Percentiles rank a stretch among this genome's conserved stretches.
These are phyloP conservation scores for Cytospora mali DNA, from an alignment of 2,329 filamentous ascomycete species.

Conservation along the genomic window DNA sequence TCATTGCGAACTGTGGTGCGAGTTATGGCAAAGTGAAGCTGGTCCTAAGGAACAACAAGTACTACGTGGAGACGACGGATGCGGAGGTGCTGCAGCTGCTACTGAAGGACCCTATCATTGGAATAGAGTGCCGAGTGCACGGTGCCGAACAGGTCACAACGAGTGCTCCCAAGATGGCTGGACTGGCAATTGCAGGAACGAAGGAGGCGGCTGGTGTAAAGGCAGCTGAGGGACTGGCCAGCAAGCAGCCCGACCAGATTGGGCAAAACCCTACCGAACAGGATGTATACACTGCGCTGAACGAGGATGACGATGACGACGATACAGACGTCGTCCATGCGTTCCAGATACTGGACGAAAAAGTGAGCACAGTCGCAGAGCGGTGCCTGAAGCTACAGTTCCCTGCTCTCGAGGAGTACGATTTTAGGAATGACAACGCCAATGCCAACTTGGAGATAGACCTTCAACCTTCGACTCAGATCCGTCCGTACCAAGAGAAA, in stretches of 20 bases:
- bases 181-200: slow-evolving; percentile 89
- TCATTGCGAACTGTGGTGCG: slow-evolving; percentile 78
- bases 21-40: slow-evolving; percentile 93
- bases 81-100: slow-evolving; percentile 80
- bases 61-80: slow-evolving; percentile 88
- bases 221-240: slow-evolving; percentile 59
- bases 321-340: slow-evolving; percentile 86
- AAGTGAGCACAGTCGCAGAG: slow-evolving; percentile 85
- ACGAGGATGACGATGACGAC: slow-evolving; percentile 77
- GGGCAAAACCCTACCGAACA: slow-evolving; percentile 60
- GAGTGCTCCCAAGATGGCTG: slow-evolving; percentile 82
- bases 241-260: slow-evolving; percentile 45
- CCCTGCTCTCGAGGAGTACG: slow-evolving; percentile 93
- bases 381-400: slow-evolving; percentile 84
- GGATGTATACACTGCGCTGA: slow-evolving; percentile 71
- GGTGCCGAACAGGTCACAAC: slow-evolving; percentile 72
- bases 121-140: slow-evolving; percentile 71
- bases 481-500: slow-evolving; percentile 95
- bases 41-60: slow-evolving; percentile 88
- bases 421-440: slow-evolving; percentile 87
- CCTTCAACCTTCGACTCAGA: slow-evolving; percentile 83
- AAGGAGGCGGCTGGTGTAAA: slow-evolving; percentile 88
- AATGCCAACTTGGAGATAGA: slow-evolving; percentile 95
- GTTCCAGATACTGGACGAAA: slow-evolving; percentile 83
- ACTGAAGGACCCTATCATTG: slow-evolving; percentile 79